These are phyloP conservation scores for Aotearoamyces nothofagi DNA, from an alignment of 2,329 filamentous ascomycete species.

Conservation along the genomic window DNA sequence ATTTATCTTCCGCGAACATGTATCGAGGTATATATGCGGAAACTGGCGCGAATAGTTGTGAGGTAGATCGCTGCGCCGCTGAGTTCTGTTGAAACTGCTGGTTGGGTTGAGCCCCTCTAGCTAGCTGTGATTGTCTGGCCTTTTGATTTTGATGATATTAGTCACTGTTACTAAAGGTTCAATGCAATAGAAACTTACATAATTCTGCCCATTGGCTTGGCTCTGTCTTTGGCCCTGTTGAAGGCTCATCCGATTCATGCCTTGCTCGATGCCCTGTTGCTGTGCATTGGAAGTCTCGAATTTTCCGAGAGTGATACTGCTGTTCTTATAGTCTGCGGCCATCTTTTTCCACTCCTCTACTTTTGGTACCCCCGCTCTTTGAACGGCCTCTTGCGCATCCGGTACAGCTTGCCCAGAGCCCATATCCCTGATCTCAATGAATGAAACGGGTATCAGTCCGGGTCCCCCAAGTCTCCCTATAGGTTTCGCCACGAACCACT, in stretches of 20 bases:
- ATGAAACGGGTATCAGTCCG: slow-evolving; percentile 88
- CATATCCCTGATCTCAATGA: slow-evolving; percentile 94
- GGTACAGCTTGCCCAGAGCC: slow-evolving; percentile 66
- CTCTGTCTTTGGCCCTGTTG: slow-evolving; percentile 34
- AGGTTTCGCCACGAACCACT: slow-evolving; percentile 99
- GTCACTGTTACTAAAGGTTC: slow-evolving; percentile 1
- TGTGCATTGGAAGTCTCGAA: slow-evolving; percentile 45
- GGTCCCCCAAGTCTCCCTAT: slow-evolving; percentile 93
- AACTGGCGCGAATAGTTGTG: slow-evolving; percentile 58
- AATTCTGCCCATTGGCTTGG: slow-evolving; percentile 30
- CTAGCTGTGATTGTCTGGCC: slow-evolving; percentile 12
- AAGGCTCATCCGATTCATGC: slow-evolving; percentile 69
- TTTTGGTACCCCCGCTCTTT: slow-evolving; percentile 75
- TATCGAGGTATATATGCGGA: slow-evolving; percentile 80
- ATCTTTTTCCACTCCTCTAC: slow-evolving; percentile 99
- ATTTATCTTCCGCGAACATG: slow-evolving; percentile 93
- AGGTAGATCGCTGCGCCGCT: slow-evolving; percentile 27
- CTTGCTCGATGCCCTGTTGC: slow-evolving; percentile 47
- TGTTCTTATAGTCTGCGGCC: slow-evolving; percentile 98
- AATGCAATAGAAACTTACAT: slow-evolving; percentile 23
- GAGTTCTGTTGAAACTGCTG: slow-evolving; percentile 21
- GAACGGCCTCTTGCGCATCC: slow-evolving; percentile 74
- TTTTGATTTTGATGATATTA: slow-evolving; percentile 9
- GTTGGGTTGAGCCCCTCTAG: slow-evolving; percentile 6
- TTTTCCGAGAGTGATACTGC: slow-evolving; percentile 90